These are phyloP conservation scores for Dothideomycetes sp. DNA, from an alignment of 2,329 filamentous ascomycete genomes.

Conservation along the genomic window DNA sequence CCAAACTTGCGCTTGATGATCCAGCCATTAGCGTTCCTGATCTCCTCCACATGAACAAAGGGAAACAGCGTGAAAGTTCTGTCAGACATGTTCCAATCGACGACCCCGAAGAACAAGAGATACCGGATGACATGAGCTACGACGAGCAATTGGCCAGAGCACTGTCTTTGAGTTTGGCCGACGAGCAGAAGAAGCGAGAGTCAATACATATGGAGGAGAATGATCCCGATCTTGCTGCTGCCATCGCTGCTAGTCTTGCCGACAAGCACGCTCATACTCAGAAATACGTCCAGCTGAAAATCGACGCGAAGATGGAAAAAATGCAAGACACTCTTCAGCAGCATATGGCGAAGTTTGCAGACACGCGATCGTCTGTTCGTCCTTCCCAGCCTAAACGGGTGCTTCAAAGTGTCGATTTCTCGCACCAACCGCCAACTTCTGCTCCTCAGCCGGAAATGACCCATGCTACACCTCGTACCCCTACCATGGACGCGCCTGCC, in stretches of 20 bases:
- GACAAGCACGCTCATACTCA: not conserved
- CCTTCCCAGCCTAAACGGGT: too few species aligned
- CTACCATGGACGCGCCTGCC: constrained; percentile 8
- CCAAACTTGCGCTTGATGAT: constrained; percentile 27
- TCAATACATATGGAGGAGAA: constrained; percentile 11
- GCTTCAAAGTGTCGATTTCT: too few species aligned
- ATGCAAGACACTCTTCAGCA: too few species aligned
- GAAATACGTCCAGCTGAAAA: not conserved
- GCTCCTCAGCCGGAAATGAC: constrained; percentile 12
- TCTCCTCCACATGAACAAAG: not conserved
- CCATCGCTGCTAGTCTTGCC: constrained; percentile 22
- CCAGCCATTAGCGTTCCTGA: not conserved
- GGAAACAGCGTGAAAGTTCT: not conserved
- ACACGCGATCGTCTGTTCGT: too few species aligned
- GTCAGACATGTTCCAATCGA: constrained; percentile 1
- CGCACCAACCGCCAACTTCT: too few species aligned
- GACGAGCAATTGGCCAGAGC: constrained; percentile 27
- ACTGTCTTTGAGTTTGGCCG: constrained; percentile 23
- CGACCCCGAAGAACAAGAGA: not conserved
- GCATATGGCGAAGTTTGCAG: too few species aligned
- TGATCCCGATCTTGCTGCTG: constrained; percentile 19
- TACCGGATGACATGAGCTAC: constrained; percentile 18
- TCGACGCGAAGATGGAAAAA: not conserved
- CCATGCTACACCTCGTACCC: constrained; percentile 8
- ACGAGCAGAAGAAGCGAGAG: constrained; percentile 6